Conservation (phyloP, 441 rosid species). For the Iberis amara region DNA sequence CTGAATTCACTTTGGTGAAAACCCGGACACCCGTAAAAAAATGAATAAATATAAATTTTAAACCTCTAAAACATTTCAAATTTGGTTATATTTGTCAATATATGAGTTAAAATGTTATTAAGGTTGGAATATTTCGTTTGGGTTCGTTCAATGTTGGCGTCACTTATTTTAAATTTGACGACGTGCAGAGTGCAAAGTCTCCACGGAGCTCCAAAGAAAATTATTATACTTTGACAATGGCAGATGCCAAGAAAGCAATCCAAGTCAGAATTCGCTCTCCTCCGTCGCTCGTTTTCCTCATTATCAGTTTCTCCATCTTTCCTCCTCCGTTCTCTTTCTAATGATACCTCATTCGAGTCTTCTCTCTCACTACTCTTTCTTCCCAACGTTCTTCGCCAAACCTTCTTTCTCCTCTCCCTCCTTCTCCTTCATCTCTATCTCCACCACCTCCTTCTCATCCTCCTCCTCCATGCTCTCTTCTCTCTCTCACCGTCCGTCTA, state of each 20-base stretch:
- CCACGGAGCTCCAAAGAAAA: background rate
- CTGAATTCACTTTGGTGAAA: no score
- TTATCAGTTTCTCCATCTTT: background rate
- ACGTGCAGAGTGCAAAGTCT: background rate
- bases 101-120: no score
- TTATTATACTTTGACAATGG: background rate
- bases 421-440: background rate
- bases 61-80: no score
- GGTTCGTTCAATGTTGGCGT: no score
- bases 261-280: background rate
- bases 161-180: background rate
- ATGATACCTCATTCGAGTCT: slow-evolving; percentile 18
- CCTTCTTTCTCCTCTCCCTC: slow-evolving; percentile 11
- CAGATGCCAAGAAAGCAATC: background rate
- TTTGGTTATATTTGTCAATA: no score
- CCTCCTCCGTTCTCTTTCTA: background rate
- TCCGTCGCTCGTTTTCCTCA: background rate
- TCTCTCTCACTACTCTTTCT: slow-evolving; percentile 3
- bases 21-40: no score
- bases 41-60: no score
- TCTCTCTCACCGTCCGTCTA: slow-evolving; percentile 3
- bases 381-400: background rate
- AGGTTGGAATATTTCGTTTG: no score
- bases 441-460: background rate
- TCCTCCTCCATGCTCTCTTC: slow-evolving; percentile 27